Evolutionary conservation across 2,329 filamentous ascomycete species (phyloP).

Genomic region (Cercospora beticola): DNA sequence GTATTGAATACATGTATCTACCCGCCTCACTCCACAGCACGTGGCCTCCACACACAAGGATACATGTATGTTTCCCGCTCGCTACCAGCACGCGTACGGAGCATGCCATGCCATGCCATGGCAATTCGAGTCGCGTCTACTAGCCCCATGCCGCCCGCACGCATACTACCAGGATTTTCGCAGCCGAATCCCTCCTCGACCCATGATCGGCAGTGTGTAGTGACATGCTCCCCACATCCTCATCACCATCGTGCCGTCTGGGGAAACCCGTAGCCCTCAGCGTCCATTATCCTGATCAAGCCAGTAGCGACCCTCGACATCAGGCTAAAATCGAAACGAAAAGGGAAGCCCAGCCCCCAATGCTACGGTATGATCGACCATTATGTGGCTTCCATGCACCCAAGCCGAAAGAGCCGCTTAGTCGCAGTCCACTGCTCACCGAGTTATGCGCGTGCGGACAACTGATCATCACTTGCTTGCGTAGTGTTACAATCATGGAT

Average conservation of each 20-base stretch:
- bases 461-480: neutral
- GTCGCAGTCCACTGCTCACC: neutral
- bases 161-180: too few relatives aligned
- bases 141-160: neutral
- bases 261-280: neutral
- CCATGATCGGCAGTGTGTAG: neutral
- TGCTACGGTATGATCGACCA: neutral
- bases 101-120: neutral
- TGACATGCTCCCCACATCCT: neutral
- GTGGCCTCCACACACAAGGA: neutral
- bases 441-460: neutral
- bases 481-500: neutral
- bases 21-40: neutral
- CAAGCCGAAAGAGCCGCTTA: neutral
- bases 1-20: conserved; percentile 23
- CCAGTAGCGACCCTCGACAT: neutral
- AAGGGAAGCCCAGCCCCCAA: neutral
- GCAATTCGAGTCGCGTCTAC: neutral
- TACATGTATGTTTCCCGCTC: neutral
- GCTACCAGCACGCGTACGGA: neutral
- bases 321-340: neutral
- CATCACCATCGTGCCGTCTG: neutral
- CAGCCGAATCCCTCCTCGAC: neutral
- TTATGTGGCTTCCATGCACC: neutral
- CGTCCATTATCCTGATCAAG: neutral